Evolutionary conservation across 208 protist genomes (phyloP).

Genomic region (Leishmania major): DNA sequence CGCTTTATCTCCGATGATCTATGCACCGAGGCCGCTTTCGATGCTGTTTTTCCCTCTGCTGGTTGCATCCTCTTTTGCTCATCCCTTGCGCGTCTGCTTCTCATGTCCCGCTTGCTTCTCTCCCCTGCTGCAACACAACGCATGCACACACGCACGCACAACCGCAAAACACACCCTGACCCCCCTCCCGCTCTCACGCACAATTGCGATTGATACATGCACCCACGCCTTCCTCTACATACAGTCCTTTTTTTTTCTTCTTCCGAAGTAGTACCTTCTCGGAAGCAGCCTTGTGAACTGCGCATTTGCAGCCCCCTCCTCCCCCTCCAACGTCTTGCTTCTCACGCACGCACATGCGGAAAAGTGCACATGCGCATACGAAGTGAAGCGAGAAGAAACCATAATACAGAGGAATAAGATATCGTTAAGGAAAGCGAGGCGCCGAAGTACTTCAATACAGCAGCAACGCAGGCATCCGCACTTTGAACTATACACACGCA

Average conservation of each 20-base stretch:
- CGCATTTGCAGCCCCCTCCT: neutral
- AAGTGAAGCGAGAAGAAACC: neutral
- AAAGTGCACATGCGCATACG: neutral
- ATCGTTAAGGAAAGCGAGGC: neutral
- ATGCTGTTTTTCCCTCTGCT: neutral
- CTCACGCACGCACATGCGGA: neutral
- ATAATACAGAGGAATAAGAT: neutral
- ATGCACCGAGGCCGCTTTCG: conserved; percentile 11
- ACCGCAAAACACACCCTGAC: too few species aligned
- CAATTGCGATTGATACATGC: neutral
- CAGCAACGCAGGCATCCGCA: neutral
- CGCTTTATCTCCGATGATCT: neutral
- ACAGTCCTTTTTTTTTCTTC: neutral
- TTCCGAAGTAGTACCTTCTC: neutral
- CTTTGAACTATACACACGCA: too few species aligned
- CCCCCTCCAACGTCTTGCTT: neutral
- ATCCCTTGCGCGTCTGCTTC: neutral
- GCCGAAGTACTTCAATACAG: neutral
- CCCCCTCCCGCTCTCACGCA: neutral
- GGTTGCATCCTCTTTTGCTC: neutral
- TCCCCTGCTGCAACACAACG: neutral
- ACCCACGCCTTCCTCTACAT: neutral
- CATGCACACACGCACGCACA: neutral
- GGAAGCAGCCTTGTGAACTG: neutral
- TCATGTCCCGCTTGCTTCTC: neutral